Conservation (phyloP, 805 yeast genomes). For the Pichia insulana region DNA sequence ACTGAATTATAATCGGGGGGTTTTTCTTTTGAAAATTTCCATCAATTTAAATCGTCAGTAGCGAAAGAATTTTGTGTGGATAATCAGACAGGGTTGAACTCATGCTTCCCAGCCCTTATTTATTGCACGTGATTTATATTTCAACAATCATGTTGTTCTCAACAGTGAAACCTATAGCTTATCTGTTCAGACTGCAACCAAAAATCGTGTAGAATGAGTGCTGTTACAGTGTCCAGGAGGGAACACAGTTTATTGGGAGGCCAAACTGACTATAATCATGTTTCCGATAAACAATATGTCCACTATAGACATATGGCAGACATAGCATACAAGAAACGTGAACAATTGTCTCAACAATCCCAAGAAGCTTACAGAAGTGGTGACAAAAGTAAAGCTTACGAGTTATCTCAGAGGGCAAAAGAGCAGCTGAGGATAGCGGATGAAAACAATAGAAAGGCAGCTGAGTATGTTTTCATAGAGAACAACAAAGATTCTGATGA, state of each 20-base stretch:
- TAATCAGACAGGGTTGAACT: too few species aligned
- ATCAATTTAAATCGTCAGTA: neutral
- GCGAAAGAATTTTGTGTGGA: neutral
- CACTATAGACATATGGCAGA: conserved; percentile 61
- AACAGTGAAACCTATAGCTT: too few species aligned
- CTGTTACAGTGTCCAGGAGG: neutral
- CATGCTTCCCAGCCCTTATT: too few species aligned
- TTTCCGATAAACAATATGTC: conserved; percentile 56
- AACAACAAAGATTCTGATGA: conserved; percentile 80
- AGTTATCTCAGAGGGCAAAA: conserved; percentile 62
- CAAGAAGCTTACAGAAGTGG: conserved; percentile 73
- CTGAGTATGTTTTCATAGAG: conserved; percentile 78
- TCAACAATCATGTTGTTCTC: too few species aligned
- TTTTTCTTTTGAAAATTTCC: neutral
- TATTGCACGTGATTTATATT: too few species aligned
- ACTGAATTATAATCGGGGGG: too few species aligned
- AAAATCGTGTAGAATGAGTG: neutral
- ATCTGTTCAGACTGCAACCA: too few species aligned
- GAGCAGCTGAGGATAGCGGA: conserved; percentile 54
- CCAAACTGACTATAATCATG: conserved; percentile 58
- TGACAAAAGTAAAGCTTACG: conserved; percentile 63
- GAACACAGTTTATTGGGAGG: neutral
- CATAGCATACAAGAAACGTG: conserved; percentile 48
- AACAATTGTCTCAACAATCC: conserved; percentile 52
- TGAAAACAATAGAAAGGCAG: conserved; percentile 67